These are phyloP conservation scores for Pugionium dolabratum DNA, from an alignment of 345 rosid species.

Conservation along the genomic window DNA sequence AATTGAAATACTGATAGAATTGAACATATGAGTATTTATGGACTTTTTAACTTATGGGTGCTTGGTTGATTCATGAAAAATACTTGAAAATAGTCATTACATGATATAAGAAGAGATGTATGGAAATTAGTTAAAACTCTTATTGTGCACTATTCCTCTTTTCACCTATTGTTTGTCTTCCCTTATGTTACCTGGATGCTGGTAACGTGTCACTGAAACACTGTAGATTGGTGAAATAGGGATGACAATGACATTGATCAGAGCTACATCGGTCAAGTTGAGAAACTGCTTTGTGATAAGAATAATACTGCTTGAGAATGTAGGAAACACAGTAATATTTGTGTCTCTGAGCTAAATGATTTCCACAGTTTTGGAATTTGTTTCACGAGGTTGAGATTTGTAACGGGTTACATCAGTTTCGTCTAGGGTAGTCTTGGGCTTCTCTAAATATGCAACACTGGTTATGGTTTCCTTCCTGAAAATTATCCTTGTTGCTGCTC, in stretches of 20 bases:
- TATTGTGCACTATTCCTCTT: slow-evolving; percentile 19
- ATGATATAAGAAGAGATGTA: neutral
- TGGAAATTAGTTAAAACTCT: neutral
- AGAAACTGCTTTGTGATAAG: slow-evolving; percentile 47
- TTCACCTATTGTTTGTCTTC: slow-evolving; percentile 35
- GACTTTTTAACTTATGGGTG: neutral
- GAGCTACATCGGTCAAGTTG: slow-evolving; percentile 52
- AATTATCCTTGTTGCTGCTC: slow-evolving; percentile 20
- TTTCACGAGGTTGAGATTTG: slow-evolving; percentile 36
- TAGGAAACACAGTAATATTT: slow-evolving; percentile 39
- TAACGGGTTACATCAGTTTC: slow-evolving; percentile 29
- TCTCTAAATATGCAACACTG: slow-evolving; percentile 20
- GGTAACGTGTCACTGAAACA: slow-evolving; percentile 51
- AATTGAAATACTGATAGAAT: neutral
- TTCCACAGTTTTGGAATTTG: slow-evolving; percentile 37
- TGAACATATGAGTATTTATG: neutral
- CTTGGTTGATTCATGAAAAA: neutral
- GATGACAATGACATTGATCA: slow-evolving; percentile 43
- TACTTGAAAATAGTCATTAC: neutral
- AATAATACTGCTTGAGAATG: slow-evolving; percentile 35
- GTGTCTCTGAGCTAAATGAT: slow-evolving; percentile 29
- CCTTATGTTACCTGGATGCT: slow-evolving; percentile 42
- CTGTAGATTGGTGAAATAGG: slow-evolving; percentile 49
- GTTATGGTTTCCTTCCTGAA: slow-evolving; percentile 25
- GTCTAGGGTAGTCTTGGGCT: slow-evolving; percentile 18